Evolutionary conservation across 176 grass and related monocot species (phyloP).

Genomic region (Lolium rigidum): DNA sequence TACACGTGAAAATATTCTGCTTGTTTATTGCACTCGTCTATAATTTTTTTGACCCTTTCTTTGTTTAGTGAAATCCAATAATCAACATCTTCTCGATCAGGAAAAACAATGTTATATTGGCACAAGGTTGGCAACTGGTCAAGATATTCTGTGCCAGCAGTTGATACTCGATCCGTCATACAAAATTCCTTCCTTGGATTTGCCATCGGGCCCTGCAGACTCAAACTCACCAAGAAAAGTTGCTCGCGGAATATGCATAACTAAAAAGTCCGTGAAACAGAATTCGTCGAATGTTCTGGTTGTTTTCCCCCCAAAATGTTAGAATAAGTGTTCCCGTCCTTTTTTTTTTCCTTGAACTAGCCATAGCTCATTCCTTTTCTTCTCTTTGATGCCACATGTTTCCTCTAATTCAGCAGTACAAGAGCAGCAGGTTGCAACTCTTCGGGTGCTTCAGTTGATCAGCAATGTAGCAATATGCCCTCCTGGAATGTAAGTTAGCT

Average conservation of each 20-base stretch:
- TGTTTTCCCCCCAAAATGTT: slow-evolving; percentile 94
- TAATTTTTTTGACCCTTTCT: not conserved
- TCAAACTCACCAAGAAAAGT: slow-evolving; percentile 47
- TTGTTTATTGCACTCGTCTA: not conserved
- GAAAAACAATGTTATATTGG: slow-evolving; percentile 65
- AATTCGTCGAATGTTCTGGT: slow-evolving; percentile 69
- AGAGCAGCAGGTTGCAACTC: slow-evolving; percentile 62
- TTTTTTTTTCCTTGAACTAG: no score
- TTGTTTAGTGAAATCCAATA: not conserved
- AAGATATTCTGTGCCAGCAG: slow-evolving; percentile 47
- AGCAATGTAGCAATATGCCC: slow-evolving; percentile 85
- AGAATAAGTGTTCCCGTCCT: slow-evolving; percentile 32
- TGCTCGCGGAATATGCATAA: slow-evolving; percentile 87
- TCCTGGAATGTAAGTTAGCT: slow-evolving; percentile 70
- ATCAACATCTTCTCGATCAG: slow-evolving; percentile 47
- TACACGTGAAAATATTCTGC: not conserved
- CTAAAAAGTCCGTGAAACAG: slow-evolving; percentile 53
- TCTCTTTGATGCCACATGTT: no score
- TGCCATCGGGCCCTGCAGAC: slow-evolving; percentile 38
- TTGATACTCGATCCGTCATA: slow-evolving; percentile 73
- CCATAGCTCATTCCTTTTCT: no score
- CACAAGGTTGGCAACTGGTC: slow-evolving; percentile 54
- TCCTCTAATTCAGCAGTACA: slow-evolving; percentile 48
- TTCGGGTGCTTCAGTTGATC: slow-evolving; percentile 86
- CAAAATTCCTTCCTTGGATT: slow-evolving; percentile 60